Percentiles rank a stretch among this genome's conserved stretches.
These are phyloP conservation scores for Xerocomellus intermedius DNA, from an alignment of 768 basidiomycete genomes.

Conservation along the genomic window DNA sequence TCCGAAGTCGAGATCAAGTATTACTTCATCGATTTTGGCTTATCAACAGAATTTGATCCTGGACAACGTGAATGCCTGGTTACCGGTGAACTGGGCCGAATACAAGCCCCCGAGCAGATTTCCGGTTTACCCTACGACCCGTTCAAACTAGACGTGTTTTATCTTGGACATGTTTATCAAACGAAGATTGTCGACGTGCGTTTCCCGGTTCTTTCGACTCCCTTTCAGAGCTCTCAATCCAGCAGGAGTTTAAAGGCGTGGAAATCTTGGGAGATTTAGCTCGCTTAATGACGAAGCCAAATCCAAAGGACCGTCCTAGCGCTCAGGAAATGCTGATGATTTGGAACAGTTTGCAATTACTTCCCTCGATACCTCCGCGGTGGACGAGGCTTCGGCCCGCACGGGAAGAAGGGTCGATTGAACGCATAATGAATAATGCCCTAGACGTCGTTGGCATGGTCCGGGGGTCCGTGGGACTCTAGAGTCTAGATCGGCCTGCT, in stretches of 20 bases:
- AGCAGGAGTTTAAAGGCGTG: slow-evolving; percentile 8
- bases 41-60: slow-evolving; percentile 30
- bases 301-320: slow-evolving; percentile 8
- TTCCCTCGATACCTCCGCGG: not conserved
- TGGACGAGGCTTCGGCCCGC: slow-evolving; percentile 9
- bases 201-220: not conserved
- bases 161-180: slow-evolving; percentile 26
- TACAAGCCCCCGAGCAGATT: slow-evolving; percentile 23
- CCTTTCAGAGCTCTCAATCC: not conserved
- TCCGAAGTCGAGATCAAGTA: slow-evolving; percentile 29
- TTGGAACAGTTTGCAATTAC: slow-evolving; percentile 6
- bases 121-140: slow-evolving; percentile 24
- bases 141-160: slow-evolving; percentile 31
- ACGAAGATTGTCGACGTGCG: slow-evolving; percentile 16
- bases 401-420: slow-evolving; percentile 10
- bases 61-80: not conserved
- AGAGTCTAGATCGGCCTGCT: not conserved
- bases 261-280: slow-evolving; percentile 1
- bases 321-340: not conserved
- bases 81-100: slow-evolving; percentile 9
- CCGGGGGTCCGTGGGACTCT: slow-evolving; percentile 5
- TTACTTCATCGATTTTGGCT: slow-evolving; percentile 36
- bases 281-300: not conserved
- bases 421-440: slow-evolving; percentile 14
- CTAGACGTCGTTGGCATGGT: slow-evolving; percentile 12